Evolutionary conservation across 2,329 filamentous ascomycete species (phyloP).

Genomic region (Boeremia exigua): DNA sequence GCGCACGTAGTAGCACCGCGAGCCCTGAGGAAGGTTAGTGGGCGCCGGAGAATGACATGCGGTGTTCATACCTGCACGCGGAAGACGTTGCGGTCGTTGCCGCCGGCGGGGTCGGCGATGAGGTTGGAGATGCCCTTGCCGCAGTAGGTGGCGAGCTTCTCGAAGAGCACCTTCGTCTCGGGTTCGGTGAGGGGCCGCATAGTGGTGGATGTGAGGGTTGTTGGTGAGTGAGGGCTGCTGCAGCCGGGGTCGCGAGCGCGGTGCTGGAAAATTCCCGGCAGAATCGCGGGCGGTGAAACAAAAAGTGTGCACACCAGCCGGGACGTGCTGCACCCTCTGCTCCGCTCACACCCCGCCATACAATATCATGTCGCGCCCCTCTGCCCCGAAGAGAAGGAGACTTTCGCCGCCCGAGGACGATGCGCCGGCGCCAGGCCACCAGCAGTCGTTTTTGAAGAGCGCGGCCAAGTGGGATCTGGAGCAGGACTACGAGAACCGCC

Average conservation of each 20-base stretch:
- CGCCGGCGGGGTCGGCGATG: slow-evolving; percentile 45
- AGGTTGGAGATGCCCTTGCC: slow-evolving; percentile 85
- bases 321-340: background rate
- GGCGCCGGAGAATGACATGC: background rate
- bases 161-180: slow-evolving; percentile 82
- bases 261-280: slow-evolving; percentile 25
- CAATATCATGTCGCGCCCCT: slow-evolving; percentile 41
- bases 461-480: slow-evolving; percentile 89
- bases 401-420: slow-evolving; percentile 44
- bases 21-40: slow-evolving; percentile 60
- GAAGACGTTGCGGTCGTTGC: slow-evolving; percentile 53
- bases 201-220: slow-evolving; percentile 4
- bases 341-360: background rate
- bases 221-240: slow-evolving; percentile 5
- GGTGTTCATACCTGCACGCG: slow-evolving; percentile 53
- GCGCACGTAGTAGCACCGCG: slow-evolving; percentile 89
- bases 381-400: slow-evolving; percentile 46
- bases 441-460: slow-evolving; percentile 70
- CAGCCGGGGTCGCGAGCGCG: background rate
- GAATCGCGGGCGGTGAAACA: slow-evolving; percentile 11
- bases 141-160: slow-evolving; percentile 93
- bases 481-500: slow-evolving; percentile 84
- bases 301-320: slow-evolving; percentile 2
- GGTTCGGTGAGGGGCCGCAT: slow-evolving; percentile 85
- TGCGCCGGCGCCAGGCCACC: slow-evolving; percentile 30